Base-by-base conservation (phyloP, 352 stramenopile species). In the Globisporangium parvum region DNA sequence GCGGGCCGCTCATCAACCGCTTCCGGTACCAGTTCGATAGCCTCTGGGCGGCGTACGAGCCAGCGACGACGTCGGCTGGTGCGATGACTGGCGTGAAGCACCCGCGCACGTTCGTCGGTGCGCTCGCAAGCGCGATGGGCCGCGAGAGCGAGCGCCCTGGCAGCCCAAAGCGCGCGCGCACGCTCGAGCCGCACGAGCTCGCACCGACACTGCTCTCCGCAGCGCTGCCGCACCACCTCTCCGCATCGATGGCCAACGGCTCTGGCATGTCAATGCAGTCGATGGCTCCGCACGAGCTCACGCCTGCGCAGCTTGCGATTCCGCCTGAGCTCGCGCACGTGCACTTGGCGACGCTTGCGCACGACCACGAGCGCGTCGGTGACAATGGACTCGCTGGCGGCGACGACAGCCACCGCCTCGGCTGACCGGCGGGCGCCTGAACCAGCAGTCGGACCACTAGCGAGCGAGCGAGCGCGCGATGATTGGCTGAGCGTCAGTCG, bases 11-110 rank as follows among this genome's bases (percentile, higher is more conserved):
- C 66, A 63, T 87, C 42, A 73, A 44, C 5, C 72, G 65, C 45
- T 87, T 83, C 56, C 61, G 69, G 23, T 65, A 81, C 51, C 67
- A 87, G 42, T 87, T 80, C 45, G 60, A 74, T 40, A 60, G 77
- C 21, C 67, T 87, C 21, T 85, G 72, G 73, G 40, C 51, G 26
- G 69, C 76, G 42, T 83, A 80, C 65, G 59, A 76, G 41, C 70
- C 47, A 23, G 23, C 46, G 17, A 5, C 26, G 15, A 6, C 47
- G 17, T 11, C 18, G 12, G 21, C 46, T 20, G 24, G 23, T 11
- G 46, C 46, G 6, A 28, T 28, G 45, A 3, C 21, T 11, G 23
- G 14, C 3, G 47, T 8, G 17, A 53, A 53, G 26, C 46, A 28
- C 46, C 46, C 31, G 31, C 31, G 31, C 31, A 37, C 31, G 10